Evolutionary conservation across 352 stramenopile species (phyloP).

Genomic region (Blastocystis sp.): DNA sequence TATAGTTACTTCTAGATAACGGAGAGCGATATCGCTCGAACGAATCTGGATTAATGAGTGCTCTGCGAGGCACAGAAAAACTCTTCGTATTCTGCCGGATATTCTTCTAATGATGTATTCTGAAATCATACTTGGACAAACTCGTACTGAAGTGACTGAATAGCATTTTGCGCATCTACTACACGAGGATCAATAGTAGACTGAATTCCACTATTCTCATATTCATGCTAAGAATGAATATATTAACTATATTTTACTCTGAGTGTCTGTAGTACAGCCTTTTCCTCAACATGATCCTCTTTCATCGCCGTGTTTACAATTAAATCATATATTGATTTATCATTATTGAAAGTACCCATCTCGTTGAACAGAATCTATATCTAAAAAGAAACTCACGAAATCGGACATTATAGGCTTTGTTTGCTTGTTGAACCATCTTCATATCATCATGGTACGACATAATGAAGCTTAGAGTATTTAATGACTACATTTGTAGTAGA

Average conservation of each 20-base stretch:
- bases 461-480: slow-evolving; percentile 17
- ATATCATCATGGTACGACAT: background rate
- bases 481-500: background rate
- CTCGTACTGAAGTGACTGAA: background rate
- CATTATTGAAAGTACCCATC: background rate
- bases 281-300: background rate
- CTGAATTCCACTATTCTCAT: background rate
- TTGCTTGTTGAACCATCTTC: background rate
- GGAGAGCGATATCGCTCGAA: background rate
- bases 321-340: background rate
- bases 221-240: slow-evolving; percentile 1
- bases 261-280: background rate
- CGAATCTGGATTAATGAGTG: background rate
- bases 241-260: background rate
- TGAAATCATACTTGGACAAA: background rate
- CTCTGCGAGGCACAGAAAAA: background rate
- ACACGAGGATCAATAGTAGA: background rate
- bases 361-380: background rate
- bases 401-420: background rate
- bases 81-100: background rate
- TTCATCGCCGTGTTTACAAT: background rate
- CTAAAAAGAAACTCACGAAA: background rate
- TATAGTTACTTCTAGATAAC: background rate
- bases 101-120: background rate
- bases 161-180: background rate